These are phyloP conservation scores for Stephania japonica DNA, from an alignment of 164 flowering plant genomes.

Conservation along the genomic window DNA sequence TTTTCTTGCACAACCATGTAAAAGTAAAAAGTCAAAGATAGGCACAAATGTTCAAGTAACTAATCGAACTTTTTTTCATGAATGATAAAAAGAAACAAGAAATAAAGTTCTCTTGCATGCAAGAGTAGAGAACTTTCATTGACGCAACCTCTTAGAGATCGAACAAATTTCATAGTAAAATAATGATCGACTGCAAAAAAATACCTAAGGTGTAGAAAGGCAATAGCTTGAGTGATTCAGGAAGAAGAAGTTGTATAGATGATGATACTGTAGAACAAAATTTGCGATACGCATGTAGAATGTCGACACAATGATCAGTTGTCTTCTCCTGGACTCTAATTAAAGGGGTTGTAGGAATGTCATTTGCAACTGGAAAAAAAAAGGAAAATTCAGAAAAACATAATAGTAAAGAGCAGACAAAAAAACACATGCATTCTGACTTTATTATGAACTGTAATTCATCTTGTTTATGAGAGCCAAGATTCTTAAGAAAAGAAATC, in stretches of 20 bases:
- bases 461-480: no score
- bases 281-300: slow-evolving; percentile 81
- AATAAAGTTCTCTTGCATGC: neutral
- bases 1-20: no score
- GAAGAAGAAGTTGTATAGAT: slow-evolving; percentile 92
- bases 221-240: slow-evolving; percentile 91
- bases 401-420: no score
- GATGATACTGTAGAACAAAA: slow-evolving; percentile 95
- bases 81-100: neutral
- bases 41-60: neutral
- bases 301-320: slow-evolving; percentile 63
- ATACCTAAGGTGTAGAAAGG: slow-evolving; percentile 89
- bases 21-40: no score
- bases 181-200: neutral
- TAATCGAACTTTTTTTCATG: neutral
- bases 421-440: no score
- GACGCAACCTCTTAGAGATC: neutral
- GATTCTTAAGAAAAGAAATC: no score
- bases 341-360: slow-evolving; percentile 64
- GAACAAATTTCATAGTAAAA: no score
- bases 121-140: neutral
- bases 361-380: slow-evolving; percentile 55
- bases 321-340: slow-evolving; percentile 63
- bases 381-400: neutral
- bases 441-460: neutral